These are phyloP conservation scores for Gossypium australe DNA, from an alignment of 345 rosid genomes.

Conservation along the genomic window DNA sequence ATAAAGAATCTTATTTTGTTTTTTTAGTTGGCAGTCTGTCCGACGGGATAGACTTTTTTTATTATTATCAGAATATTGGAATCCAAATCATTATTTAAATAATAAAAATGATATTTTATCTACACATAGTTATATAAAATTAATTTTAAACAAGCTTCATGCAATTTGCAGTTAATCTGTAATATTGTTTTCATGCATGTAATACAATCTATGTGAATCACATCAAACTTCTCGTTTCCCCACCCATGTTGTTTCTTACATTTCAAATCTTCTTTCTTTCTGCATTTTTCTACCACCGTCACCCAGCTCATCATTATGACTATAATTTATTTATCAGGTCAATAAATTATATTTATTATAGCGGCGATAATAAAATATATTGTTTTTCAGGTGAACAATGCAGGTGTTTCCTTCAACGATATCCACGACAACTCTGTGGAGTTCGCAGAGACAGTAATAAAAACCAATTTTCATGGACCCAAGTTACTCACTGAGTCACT, in stretches of 20 bases:
- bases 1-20: background rate
- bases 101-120: no score
- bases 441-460: conserved; percentile 61
- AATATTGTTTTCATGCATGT: no score
- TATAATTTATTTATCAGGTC: no score
- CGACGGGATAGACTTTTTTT: no score
- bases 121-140: no score
- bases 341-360: no score
- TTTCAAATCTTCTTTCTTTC: background rate
- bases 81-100: no score
- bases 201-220: background rate
- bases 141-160: no score
- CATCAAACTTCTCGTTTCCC: background rate
- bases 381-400: conserved; percentile 62
- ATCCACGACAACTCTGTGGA: conserved; percentile 56
- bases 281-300: background rate
- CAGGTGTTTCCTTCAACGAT: conserved; percentile 70
- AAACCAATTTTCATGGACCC: conserved; percentile 66
- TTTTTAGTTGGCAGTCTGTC: no score
- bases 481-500: conserved; percentile 59
- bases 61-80: no score
- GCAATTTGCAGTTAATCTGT: no score
- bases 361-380: background rate
- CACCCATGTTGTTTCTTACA: background rate
- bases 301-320: no score